phyloP scores from a whole-genome alignment of 2,329 filamentous ascomycete species.

The Cladosporium halotolerans region DNA sequence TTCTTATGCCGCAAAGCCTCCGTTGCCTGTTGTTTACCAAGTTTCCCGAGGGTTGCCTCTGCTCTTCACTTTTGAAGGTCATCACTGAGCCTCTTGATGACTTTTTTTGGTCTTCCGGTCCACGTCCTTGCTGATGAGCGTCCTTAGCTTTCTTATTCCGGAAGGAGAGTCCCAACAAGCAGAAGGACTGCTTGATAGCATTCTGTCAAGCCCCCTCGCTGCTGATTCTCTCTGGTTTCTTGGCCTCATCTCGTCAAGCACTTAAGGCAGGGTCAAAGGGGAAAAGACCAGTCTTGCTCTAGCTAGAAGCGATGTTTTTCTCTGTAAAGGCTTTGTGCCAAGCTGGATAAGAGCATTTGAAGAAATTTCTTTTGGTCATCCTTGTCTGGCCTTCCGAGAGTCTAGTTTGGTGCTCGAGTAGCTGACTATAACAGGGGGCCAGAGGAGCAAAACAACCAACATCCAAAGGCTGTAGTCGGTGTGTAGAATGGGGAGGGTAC shows the following conservation, averaged over 20 bases:
- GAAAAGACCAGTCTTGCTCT: slow-evolving; percentile 12
- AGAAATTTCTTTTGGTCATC: slow-evolving; percentile 15
- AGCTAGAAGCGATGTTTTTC: slow-evolving; percentile 12
- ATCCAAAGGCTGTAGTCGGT: slow-evolving; percentile 17
- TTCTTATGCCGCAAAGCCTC: neutral
- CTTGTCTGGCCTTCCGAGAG: slow-evolving; percentile 6
- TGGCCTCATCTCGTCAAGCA: neutral
- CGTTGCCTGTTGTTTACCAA: neutral
- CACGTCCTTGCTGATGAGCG: neutral
- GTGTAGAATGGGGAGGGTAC: neutral
- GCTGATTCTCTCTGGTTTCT: neutral
- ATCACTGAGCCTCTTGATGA: neutral
- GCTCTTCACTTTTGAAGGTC: neutral
- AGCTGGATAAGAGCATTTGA: slow-evolving; percentile 13
- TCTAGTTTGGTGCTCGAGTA: slow-evolving; percentile 5
- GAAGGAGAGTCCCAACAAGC: neutral
- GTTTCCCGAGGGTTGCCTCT: neutral
- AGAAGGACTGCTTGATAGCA: neutral
- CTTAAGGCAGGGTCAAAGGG: slow-evolving; percentile 12
- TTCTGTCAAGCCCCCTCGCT: neutral
- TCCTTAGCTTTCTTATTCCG: neutral
- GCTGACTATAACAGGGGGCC: slow-evolving; percentile 15
- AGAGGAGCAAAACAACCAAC: slow-evolving; percentile 16
- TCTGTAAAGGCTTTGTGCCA: slow-evolving; percentile 12
- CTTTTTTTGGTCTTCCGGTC: neutral